Evolutionary conservation across 1,284 basidiomycete genomes (phyloP).

Genomic region (Cutaneotrichosporon cutaneum): DNA sequence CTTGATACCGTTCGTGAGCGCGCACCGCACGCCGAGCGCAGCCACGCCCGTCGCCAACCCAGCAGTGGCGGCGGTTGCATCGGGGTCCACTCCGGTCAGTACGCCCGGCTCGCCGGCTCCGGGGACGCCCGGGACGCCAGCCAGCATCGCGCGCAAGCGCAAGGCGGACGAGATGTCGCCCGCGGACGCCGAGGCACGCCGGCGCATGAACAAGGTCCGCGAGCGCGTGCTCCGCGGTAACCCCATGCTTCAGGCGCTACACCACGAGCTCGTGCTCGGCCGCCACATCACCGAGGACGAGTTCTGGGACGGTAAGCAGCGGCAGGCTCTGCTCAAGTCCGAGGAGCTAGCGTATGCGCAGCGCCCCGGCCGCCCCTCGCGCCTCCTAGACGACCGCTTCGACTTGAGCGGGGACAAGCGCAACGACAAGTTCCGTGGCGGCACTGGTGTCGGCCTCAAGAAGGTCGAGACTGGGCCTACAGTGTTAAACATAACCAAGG

Average conservation of each 20-base stretch:
- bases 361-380: constrained; percentile 75
- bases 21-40: constrained; percentile 32
- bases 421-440: constrained; percentile 40
- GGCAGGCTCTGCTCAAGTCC: constrained; percentile 74
- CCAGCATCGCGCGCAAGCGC: constrained; percentile 16
- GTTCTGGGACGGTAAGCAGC: constrained; percentile 78
- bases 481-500: constrained; percentile 76
- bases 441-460: constrained; percentile 56
- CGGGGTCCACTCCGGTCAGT: constrained; percentile 16
- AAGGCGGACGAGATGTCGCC: constrained; percentile 18
- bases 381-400: constrained; percentile 81
- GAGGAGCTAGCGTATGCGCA: constrained; percentile 63
- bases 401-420: constrained; percentile 58
- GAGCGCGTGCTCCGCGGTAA: constrained; percentile 75
- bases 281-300: constrained; percentile 85
- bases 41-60: constrained; percentile 15
- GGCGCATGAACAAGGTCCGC: constrained; percentile 56
- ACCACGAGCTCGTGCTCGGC: constrained; percentile 78
- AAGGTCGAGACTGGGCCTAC: constrained; percentile 52
- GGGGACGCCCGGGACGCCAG: constrained; percentile 23
- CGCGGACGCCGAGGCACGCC: constrained; percentile 14
- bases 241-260: constrained; percentile 71
- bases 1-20: constrained; percentile 48
- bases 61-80: constrained; percentile 14
- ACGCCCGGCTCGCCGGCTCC: constrained; percentile 4